These are phyloP conservation scores for Ormosia emarginata DNA, from an alignment of 306 rosid species.

Conservation along the genomic window DNA sequence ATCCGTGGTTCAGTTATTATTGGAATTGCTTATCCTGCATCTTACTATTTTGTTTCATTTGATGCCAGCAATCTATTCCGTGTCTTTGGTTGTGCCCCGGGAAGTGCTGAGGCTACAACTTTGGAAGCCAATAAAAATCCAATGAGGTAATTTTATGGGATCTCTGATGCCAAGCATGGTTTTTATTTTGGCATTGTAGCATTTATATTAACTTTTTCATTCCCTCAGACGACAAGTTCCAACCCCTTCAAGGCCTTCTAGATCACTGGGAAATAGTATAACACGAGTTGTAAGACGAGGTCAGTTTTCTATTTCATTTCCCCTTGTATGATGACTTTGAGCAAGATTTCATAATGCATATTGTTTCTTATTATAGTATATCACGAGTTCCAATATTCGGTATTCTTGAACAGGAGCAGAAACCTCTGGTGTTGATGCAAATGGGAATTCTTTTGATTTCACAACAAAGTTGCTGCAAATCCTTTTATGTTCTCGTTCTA, in stretches of 20 bases:
- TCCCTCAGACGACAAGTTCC: conserved; percentile 81
- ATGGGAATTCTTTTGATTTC: conserved; percentile 94
- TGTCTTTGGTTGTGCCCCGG: conserved; percentile 81
- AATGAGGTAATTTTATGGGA: conserved; percentile 63
- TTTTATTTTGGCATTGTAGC: neutral
- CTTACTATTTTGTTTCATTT: conserved; percentile 21
- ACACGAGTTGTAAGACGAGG: conserved; percentile 94
- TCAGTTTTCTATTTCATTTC: conserved; percentile 19
- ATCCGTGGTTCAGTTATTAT: neutral
- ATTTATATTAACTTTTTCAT: neutral
- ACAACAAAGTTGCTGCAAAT: conserved; percentile 90
- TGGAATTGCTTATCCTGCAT: neutral
- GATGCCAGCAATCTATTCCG: conserved; percentile 90
- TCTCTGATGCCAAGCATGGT: conserved; percentile 2
- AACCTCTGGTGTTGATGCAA: conserved; percentile 76
- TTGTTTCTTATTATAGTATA: neutral
- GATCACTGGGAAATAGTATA: conserved; percentile 90
- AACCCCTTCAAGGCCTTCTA: conserved; percentile 88
- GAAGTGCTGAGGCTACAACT: conserved; percentile 78
- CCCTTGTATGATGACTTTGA: neutral
- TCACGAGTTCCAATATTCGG: neutral
- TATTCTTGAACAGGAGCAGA: conserved; percentile 65
- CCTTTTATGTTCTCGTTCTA: neutral
- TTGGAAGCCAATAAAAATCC: conserved; percentile 99
- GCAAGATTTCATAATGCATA: neutral